A percentile compares a stretch with the other conserved stretches of the same genome.
Evolutionary conservation across 495 filamentous ascomycete genomes (phyloP).

Genomic region (Aspergillus nanangensis): DNA sequence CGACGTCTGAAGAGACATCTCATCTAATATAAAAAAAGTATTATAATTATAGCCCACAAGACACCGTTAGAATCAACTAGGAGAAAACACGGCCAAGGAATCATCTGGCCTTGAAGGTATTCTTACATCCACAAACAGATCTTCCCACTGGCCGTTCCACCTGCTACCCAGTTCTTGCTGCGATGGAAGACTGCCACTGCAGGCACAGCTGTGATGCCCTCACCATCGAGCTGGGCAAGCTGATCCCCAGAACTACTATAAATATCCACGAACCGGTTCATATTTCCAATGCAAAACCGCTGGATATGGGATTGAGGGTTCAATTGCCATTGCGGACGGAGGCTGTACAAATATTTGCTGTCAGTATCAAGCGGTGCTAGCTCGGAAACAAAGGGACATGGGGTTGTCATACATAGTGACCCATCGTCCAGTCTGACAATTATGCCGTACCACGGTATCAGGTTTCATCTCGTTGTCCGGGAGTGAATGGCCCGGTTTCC

Average conservation of each 20-base stretch:
- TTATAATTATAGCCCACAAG: not conserved
- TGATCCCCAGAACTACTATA: slow-evolving; percentile 78
- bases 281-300: slow-evolving; percentile 90
- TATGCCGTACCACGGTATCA: slow-evolving; percentile 67
- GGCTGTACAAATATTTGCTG: slow-evolving; percentile 47
- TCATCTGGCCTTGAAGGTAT: too few relatives aligned
- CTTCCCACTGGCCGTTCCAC: slow-evolving; percentile 89
- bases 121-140: slow-evolving; percentile 81
- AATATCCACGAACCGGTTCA: slow-evolving; percentile 96
- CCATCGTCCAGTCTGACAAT: slow-evolving; percentile 92
- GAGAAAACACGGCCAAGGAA: not conserved
- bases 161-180: slow-evolving; percentile 84
- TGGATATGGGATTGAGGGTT: slow-evolving; percentile 71
- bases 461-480: slow-evolving; percentile 63
- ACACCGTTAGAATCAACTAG: not conserved
- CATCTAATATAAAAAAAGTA: not conserved
- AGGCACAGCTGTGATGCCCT: slow-evolving; percentile 89
- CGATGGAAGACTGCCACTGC: slow-evolving; percentile 90
- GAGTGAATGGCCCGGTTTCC: slow-evolving; percentile 58
- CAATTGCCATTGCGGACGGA: slow-evolving; percentile 89
- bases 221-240: slow-evolving; percentile 82
- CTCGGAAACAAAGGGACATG: not conserved
- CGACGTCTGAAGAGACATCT: too few relatives aligned
- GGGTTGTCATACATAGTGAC: slow-evolving; percentile 57
- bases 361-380: not conserved